Percentiles rank a stretch among this genome's conserved stretches.
Evolutionary conservation across 2,329 filamentous ascomycete species (phyloP).

Genomic region (Calonectria ilicicola): DNA sequence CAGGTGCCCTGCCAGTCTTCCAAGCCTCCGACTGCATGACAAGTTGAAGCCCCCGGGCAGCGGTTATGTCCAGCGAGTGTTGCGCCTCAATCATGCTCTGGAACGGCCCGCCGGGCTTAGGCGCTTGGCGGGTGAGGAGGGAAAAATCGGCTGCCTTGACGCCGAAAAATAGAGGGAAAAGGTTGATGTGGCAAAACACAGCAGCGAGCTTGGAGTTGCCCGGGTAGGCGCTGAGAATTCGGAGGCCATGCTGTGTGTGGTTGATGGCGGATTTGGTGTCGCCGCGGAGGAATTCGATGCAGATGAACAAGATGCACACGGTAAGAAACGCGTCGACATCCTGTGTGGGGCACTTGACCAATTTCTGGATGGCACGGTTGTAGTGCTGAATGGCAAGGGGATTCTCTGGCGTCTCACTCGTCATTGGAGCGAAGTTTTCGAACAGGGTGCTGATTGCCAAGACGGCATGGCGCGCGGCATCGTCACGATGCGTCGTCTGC

Average conservation of each 20-base stretch:
- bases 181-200: slow-evolving; percentile 52
- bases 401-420: slow-evolving; percentile 32
- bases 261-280: slow-evolving; percentile 49
- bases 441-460: slow-evolving; percentile 55
- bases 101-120: slow-evolving; percentile 11
- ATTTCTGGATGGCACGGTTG: slow-evolving; percentile 52
- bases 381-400: slow-evolving; percentile 54
- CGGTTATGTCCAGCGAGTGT: slow-evolving; percentile 43
- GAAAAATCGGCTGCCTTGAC: slow-evolving; percentile 17
- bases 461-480: slow-evolving; percentile 52
- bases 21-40: slow-evolving; percentile 45
- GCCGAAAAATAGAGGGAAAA: slow-evolving; percentile 55
- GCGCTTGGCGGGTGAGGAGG: neutral
- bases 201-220: slow-evolving; percentile 47
- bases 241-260: slow-evolving; percentile 54
- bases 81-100: slow-evolving; percentile 41
- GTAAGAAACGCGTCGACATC: slow-evolving; percentile 51
- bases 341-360: slow-evolving; percentile 37
- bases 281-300: slow-evolving; percentile 56
- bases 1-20: slow-evolving; percentile 32
- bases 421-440: slow-evolving; percentile 42
- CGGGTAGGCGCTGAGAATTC: slow-evolving; percentile 45
- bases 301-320: slow-evolving; percentile 57
- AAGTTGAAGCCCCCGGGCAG: slow-evolving; percentile 45
- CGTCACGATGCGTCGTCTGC: slow-evolving; percentile 52